phyloP scores from a whole-genome alignment of 1,139 yeast species.

The Scheffersomyces stambukii region DNA sequence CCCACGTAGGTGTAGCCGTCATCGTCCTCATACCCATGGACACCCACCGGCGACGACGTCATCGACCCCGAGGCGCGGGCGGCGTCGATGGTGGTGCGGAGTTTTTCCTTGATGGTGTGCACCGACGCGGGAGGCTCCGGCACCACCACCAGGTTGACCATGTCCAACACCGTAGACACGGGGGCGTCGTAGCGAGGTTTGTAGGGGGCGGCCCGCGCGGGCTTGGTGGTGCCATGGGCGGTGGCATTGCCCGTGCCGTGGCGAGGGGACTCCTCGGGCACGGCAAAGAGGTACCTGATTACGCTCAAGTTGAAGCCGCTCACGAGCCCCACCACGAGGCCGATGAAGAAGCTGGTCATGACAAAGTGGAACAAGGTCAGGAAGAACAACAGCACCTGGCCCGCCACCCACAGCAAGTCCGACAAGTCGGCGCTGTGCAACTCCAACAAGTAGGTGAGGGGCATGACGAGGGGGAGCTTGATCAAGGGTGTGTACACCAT shows the following conservation, averaged over 20 bases:
- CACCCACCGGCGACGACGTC: conserved; percentile 2
- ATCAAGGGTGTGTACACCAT: conserved; percentile 10
- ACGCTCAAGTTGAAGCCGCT: conserved; percentile 9
- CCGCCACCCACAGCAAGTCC: conserved; percentile 7
- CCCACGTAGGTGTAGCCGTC: conserved; percentile 14
- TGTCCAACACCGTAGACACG: background rate
- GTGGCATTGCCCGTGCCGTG: too few species aligned
- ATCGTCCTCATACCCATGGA: conserved; percentile 15
- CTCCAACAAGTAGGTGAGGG: conserved; percentile 10
- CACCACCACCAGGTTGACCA: background rate
- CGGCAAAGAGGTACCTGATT: conserved; percentile 6
- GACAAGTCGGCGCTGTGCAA: conserved; percentile 7
- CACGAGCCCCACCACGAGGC: conserved; percentile 9
- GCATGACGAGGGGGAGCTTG: conserved; percentile 10
- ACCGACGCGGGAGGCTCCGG: background rate
- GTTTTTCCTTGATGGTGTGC: conserved; percentile 1
- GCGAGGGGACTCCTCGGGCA: conserved; percentile 1
- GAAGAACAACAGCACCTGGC: conserved; percentile 9
- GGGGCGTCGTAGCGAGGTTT: too few species aligned
- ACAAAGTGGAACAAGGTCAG: conserved; percentile 10
- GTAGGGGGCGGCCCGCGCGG: too few species aligned
- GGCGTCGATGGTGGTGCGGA: background rate
- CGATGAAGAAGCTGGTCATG: conserved; percentile 10
- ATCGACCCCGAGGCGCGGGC: conserved; percentile 1
- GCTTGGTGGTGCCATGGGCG: too few species aligned